A percentile compares a stretch with the other conserved stretches of the same genome.
Conservation (phyloP, 176 grass and related monocot genomes). For the Zoysia japonica region DNA sequence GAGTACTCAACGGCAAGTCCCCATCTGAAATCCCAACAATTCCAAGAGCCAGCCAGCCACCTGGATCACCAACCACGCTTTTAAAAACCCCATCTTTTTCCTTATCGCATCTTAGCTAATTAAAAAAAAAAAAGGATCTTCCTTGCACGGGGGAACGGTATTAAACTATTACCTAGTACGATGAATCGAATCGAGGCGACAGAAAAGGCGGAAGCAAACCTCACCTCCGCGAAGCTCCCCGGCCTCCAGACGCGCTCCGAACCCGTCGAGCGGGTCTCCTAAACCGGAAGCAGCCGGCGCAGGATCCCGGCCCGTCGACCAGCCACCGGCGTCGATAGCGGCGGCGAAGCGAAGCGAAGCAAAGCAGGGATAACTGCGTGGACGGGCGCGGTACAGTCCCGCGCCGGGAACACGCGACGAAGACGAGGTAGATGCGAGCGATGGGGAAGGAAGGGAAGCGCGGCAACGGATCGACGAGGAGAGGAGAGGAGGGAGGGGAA, state of each 20-base stretch:
- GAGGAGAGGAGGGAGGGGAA: neutral
- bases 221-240: slow-evolving; percentile 8
- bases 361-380: no score
- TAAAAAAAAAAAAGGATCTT: neutral
- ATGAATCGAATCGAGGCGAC: neutral
- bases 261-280: neutral
- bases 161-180: neutral
- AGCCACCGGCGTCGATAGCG: neutral
- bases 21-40: slow-evolving; percentile 13
- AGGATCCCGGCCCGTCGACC: neutral
- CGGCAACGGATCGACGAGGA: slow-evolving; percentile 20
- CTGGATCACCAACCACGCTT: neutral
- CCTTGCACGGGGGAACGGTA: neutral
- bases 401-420: no score
- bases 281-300: neutral
- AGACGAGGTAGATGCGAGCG: neutral
- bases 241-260: slow-evolving; percentile 2
- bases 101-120: neutral
- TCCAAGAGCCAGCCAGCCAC: neutral
- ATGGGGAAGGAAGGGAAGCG: slow-evolving; percentile 25
- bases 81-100: neutral
- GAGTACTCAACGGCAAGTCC: neutral
- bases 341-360: neutral
- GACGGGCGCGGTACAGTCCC: no score
- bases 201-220: slow-evolving; percentile 5